Evolutionary conservation across 2,329 filamentous ascomycete genomes (phyloP).

Genomic region (Ploettnerulaceae sp.): DNA sequence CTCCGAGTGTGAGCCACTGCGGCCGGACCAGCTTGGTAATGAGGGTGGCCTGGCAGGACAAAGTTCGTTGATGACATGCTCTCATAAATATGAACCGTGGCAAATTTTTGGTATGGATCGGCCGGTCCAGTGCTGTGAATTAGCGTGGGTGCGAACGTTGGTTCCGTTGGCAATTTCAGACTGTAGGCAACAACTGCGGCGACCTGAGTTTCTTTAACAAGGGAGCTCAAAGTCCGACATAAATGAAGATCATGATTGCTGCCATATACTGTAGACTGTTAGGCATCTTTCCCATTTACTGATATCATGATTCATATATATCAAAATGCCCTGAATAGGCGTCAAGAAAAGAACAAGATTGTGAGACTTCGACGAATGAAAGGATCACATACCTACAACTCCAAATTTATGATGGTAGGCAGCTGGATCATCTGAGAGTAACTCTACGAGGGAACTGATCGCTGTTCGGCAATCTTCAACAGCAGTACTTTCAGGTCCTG

Average conservation of each 20-base stretch:
- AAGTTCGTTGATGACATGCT: conserved; percentile 14
- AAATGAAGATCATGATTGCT: neutral
- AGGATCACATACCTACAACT: conserved; percentile 10
- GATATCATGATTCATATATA: no score
- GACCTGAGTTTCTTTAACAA: no score
- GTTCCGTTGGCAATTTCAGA: no score
- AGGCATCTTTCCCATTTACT: no score
- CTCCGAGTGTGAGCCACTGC: conserved; percentile 53
- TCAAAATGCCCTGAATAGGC: no score
- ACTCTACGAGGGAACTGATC: conserved; percentile 11
- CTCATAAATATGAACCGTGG: conserved; percentile 10
- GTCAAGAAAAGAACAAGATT: no score
- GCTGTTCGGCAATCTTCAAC: neutral
- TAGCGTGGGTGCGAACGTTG: neutral
- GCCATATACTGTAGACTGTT: conserved; percentile 1
- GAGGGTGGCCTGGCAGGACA: conserved; percentile 17
- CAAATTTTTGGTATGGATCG: neutral
- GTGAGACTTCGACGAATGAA: no score
- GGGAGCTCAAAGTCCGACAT: no score
- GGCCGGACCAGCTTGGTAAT: conserved; percentile 36
- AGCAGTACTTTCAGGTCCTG: neutral
- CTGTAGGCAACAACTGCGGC: conserved; percentile 9
- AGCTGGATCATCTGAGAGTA: no score
- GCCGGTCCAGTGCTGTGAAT: conserved; percentile 6
- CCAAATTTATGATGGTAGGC: no score